Conservation (phyloP, 345 rosid genomes). For the Populus davidiana region DNA sequence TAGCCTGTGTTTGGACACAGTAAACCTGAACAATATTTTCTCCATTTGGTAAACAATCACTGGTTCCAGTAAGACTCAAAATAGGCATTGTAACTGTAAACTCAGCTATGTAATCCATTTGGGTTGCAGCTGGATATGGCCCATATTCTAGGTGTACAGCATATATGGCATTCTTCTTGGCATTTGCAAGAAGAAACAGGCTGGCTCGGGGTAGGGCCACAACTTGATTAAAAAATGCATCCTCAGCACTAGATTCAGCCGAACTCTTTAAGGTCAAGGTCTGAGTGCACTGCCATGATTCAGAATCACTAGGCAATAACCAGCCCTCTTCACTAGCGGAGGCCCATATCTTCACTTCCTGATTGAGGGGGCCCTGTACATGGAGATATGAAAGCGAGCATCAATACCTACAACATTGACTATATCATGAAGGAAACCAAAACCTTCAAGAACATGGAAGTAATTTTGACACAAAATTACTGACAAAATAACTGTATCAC, state of each 20-base stretch:
- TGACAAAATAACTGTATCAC: neutral
- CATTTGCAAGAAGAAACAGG: constrained; percentile 78
- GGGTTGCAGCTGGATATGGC: constrained; percentile 58
- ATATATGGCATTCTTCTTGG: constrained; percentile 85
- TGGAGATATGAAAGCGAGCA: neutral
- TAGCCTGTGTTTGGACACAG: constrained; percentile 71
- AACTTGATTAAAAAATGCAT: constrained; percentile 79
- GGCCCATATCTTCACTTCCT: constrained; percentile 82
- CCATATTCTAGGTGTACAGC: constrained; percentile 83
- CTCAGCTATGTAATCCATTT: constrained; percentile 83
- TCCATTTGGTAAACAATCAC: constrained; percentile 51
- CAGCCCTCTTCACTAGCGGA: constrained; percentile 75
- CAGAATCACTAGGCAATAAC: constrained; percentile 64
- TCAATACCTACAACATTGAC: neutral
- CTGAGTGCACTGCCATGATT: constrained; percentile 77
- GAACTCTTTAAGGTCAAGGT: constrained; percentile 72
- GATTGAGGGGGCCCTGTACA: constrained; percentile 72
- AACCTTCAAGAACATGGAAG: neutral
- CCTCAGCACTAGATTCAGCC: constrained; percentile 48
- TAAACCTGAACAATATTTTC: constrained; percentile 31
- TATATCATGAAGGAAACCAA: neutral
- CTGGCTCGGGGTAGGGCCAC: constrained; percentile 69
- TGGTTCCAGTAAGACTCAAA: constrained; percentile 80
- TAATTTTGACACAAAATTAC: neutral
- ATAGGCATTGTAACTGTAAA: constrained; percentile 91